Percentiles rank a stretch among this genome's conserved stretches.
phyloP scores from a whole-genome alignment of 2,329 filamentous ascomycete genomes.

The Monilinia laxa region DNA sequence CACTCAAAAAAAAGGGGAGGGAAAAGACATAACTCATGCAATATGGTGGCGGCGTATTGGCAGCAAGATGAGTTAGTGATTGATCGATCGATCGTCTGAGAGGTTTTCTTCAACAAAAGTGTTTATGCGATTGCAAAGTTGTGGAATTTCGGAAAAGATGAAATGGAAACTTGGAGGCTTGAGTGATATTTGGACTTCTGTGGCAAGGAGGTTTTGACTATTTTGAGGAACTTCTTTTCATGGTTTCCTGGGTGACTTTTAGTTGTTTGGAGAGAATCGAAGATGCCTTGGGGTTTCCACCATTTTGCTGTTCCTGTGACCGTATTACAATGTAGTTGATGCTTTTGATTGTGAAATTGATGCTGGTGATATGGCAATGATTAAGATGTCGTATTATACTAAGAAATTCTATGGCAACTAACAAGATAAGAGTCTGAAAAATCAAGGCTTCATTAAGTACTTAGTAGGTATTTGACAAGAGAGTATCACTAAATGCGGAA shows the following conservation, averaged over 20 bases:
- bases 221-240: conserved; percentile 4
- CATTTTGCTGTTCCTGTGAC: not conserved
- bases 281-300: not conserved
- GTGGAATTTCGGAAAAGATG: not conserved
- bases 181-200: not conserved
- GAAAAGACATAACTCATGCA: not conserved
- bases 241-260: conserved; percentile 1
- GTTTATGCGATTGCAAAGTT: not conserved
- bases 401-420: not conserved
- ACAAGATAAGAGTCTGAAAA: not conserved
- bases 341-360: not conserved
- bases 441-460: not conserved
- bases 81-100: not conserved
- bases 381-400: not conserved
- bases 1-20: not conserved
- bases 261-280: conserved; percentile 1
- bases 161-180: not conserved
- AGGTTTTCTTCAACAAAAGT: not conserved
- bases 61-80: not conserved
- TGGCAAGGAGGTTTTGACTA: not conserved
- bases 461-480: not conserved
- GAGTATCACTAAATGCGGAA: conserved; percentile 11
- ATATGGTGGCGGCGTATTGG: not conserved
- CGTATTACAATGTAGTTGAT: not conserved
- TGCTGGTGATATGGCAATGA: not conserved